These are phyloP conservation scores for Penicillium verrucosum DNA, from an alignment of 2,329 filamentous ascomycete genomes.

Conservation along the genomic window DNA sequence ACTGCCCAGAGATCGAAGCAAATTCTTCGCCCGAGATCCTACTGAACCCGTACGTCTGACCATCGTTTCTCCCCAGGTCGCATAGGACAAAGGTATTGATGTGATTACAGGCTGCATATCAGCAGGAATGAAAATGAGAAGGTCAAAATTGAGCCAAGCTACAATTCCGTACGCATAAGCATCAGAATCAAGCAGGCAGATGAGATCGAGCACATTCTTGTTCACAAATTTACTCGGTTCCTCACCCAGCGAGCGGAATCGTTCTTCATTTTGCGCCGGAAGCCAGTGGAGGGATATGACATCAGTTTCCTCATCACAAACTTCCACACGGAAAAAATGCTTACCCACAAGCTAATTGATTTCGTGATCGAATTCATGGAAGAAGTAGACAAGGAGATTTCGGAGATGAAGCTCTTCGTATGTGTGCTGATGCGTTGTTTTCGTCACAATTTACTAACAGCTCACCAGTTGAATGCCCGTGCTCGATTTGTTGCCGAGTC, in stretches of 20 bases:
- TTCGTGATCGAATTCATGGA: slow-evolving; percentile 99
- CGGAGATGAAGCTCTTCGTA: slow-evolving; percentile 99
- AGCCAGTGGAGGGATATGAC: slow-evolving; percentile 96
- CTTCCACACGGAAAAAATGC: slow-evolving; percentile 96
- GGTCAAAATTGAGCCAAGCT: slow-evolving; percentile 90
- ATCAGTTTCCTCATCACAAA: slow-evolving; percentile 99
- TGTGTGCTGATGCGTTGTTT: slow-evolving; percentile 31
- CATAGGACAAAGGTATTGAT: slow-evolving; percentile 5
- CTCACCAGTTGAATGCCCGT: slow-evolving; percentile 80
- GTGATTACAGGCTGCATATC: slow-evolving; percentile 58
- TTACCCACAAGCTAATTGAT: slow-evolving; percentile 98
- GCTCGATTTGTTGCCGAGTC: slow-evolving; percentile 98
- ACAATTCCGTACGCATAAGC: slow-evolving; percentile 95
- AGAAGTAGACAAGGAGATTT: slow-evolving; percentile 99
- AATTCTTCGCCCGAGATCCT: slow-evolving; percentile 78
- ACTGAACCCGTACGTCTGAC: slow-evolving; percentile 62
- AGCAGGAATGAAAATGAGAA: slow-evolving; percentile 96
- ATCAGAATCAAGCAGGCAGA: slow-evolving; percentile 99
- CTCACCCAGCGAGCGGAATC: slow-evolving; percentile 92
- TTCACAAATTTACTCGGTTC: slow-evolving; percentile 98
- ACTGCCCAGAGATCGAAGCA: slow-evolving; percentile 96
- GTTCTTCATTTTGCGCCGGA: slow-evolving; percentile 93
- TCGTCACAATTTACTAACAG: not conserved
- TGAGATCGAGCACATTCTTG: slow-evolving; percentile 84
- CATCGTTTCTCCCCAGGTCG: not conserved